A percentile compares a stretch with the other conserved stretches of the same genome.
These are phyloP conservation scores for Trichoderma brevicompactum DNA, from an alignment of 2,329 filamentous ascomycete species.

Conservation along the genomic window DNA sequence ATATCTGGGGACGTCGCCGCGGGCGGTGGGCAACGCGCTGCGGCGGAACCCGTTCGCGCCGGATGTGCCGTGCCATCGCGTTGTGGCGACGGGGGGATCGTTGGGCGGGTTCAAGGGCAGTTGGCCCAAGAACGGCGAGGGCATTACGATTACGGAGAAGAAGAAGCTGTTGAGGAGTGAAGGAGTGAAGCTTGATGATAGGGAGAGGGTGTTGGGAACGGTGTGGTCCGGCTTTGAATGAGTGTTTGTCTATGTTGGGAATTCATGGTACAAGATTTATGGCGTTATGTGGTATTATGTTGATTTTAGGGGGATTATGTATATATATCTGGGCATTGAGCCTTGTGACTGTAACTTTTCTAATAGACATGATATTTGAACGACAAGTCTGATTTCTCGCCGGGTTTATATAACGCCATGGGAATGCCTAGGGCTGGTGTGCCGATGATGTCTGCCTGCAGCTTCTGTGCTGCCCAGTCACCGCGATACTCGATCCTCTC, in stretches of 20 bases:
- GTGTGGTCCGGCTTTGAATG: conserved; percentile 49
- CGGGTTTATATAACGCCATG: conserved; percentile 42
- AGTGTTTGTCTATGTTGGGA: neutral
- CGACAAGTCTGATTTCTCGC: neutral
- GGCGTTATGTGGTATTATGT: neutral
- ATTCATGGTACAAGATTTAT: neutral
- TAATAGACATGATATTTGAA: neutral
- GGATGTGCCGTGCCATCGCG: conserved; percentile 78
- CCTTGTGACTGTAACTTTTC: neutral
- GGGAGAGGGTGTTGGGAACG: conserved; percentile 63
- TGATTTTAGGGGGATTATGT: neutral
- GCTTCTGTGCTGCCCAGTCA: conserved; percentile 48
- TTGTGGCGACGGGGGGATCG: conserved; percentile 73
- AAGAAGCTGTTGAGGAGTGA: conserved; percentile 63
- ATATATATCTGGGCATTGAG: neutral
- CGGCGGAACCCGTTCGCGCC: conserved; percentile 82
- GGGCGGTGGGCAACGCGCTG: conserved; percentile 78
- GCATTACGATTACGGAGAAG: conserved; percentile 68
- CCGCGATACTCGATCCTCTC: conserved; percentile 55
- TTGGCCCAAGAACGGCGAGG: conserved; percentile 64
- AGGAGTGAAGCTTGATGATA: conserved; percentile 66
- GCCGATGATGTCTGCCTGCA: conserved; percentile 50
- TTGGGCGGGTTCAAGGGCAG: conserved; percentile 74
- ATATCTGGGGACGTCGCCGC: conserved; percentile 70
- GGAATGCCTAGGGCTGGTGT: conserved; percentile 47